Base-by-base conservation (phyloP, 805 yeast species). In the Candida boleticola region DNA sequence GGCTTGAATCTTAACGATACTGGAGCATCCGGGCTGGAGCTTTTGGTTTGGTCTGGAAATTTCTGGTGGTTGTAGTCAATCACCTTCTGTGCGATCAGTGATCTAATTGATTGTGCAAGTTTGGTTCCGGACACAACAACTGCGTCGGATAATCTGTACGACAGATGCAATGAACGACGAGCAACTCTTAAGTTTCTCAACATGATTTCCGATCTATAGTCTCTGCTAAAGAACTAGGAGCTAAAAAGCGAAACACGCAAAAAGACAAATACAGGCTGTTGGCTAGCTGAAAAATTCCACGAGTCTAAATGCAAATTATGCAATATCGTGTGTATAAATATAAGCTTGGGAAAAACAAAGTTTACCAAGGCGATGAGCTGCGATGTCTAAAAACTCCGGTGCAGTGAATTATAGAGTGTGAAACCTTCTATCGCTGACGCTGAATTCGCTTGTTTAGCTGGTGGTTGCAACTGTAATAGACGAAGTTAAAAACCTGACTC, bases 1-100 rank as follows among this genome's bases (percentile, higher is more conserved):
- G 98, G 97, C 46, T 74, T 68, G 68, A 88, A 88, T 42, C 57
- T 61, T 43, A 70, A 58, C 35, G 48, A 51, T 32, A 60, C 66
- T 36, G 63, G 13, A 48, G 47, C 10, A 52, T 10, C 19, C 17
- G 9, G 14, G 27, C 27, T 7, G 9, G 37, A 25, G 22, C 20
- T 16, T 20, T 9, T 53, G 19, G 45, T 44, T 26, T 48, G 50
- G 3, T 39, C 44, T 4, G 56, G 53, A 36, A 46, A 62, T 36
- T 65, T 62, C 13, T 51, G 53, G 36, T 57, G 50, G 53, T 71
- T 70, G 49, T 59, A 66, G 25, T 57, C 53, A 17, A 68, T 48
- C 5, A 71, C 74, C 49, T 68, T 68, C 21, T 63, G 63, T 13
- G 74, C 74, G 38, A 71, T 65, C 23, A 57, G 50, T 35, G 44